phyloP scores from a whole-genome alignment of 106 monocot species.

The Allium cepa region DNA sequence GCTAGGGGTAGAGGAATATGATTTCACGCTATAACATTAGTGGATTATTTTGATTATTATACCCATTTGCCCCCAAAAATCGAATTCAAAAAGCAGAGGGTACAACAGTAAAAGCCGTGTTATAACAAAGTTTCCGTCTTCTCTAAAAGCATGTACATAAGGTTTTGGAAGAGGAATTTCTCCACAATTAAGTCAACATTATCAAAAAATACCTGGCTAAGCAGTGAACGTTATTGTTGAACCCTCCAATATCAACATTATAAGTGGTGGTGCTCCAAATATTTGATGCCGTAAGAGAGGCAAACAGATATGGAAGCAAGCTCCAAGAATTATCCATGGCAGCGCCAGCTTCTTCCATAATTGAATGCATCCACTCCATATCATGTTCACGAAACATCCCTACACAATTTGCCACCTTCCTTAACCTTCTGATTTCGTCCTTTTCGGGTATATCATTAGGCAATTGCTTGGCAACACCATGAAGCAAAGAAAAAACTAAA shows the following conservation, averaged over 20 bases:
- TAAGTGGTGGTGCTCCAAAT: slow-evolving; percentile 61
- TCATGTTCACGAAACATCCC: slow-evolving; percentile 57
- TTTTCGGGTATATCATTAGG: slow-evolving; percentile 75
- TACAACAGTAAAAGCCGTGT: no score
- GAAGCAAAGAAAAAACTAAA: slow-evolving; percentile 61
- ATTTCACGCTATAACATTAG: no score
- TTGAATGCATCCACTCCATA: slow-evolving; percentile 71
- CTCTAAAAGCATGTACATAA: no score
- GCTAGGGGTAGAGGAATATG: no score
- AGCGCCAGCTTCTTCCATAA: slow-evolving; percentile 56
- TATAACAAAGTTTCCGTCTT: no score
- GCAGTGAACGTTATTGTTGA: slow-evolving; percentile 81
- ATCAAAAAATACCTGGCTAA: slow-evolving; percentile 54
- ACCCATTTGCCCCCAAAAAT: no score
- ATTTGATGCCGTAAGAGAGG: slow-evolving; percentile 68
- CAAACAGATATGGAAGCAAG: slow-evolving; percentile 83
- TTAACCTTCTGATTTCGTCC: slow-evolving; percentile 58
- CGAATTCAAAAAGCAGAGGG: no score
- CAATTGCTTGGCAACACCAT: slow-evolving; percentile 59
- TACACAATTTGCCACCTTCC: slow-evolving; percentile 47
- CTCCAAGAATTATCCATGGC: slow-evolving; percentile 73
- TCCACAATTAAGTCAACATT: not conserved
- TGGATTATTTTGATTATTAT: no score
- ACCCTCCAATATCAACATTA: slow-evolving; percentile 66
- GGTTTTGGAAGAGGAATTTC: no score